Evolutionary conservation across 768 basidiomycete genomes (phyloP), one percentile per base, ranked within the genome.

Genomic region (Candolleomyces eurysporus): DNA sequence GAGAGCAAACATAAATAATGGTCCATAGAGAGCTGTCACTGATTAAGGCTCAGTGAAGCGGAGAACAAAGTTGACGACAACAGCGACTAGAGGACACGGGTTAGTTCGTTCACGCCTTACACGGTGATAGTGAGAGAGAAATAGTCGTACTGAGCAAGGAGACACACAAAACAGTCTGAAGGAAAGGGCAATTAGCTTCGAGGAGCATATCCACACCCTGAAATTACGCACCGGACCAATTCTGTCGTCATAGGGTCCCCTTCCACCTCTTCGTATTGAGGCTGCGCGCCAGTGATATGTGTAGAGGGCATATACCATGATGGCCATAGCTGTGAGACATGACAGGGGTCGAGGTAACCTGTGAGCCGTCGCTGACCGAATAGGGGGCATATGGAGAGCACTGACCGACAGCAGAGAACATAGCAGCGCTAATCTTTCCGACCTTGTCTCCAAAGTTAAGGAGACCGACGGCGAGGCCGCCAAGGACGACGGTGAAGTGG

Each of bases 381-480:
- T 26, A 26, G 26, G 26, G 26, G 26, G 55, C 19, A 8, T 36
- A 17, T 43, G 11, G 11, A 19, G n/a, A 43, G 10, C 46, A 68
- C 73, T 55, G 26, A 95, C 95, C 94, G 65, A 98, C 94, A 61
- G 90, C 75, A 19, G 95, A 97, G 78, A 97, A 98, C 91, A 98
- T 89, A 11, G 89, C 95, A 19, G 96, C 96, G 67, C 92, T 94
- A 62, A 98, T 96, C 78, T 89, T 95, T 49, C 96, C 94, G 61
- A 98, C 88, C 78, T 92, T 92, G 74, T 98, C 97, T 63, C 97
- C 97, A 79, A 99, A 99, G 76, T 99, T 99, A 68, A 99, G 81
- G 60, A 99, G 77, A 11, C 97, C 97, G 14, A 98, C 95, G 1
- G 95, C 92, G 50, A 99, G 84, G 60, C 97, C 97, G 31, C 96